These are phyloP conservation scores for Rhodotorula sp. DNA, from an alignment of 1,284 basidiomycete species.

Conservation along the genomic window DNA sequence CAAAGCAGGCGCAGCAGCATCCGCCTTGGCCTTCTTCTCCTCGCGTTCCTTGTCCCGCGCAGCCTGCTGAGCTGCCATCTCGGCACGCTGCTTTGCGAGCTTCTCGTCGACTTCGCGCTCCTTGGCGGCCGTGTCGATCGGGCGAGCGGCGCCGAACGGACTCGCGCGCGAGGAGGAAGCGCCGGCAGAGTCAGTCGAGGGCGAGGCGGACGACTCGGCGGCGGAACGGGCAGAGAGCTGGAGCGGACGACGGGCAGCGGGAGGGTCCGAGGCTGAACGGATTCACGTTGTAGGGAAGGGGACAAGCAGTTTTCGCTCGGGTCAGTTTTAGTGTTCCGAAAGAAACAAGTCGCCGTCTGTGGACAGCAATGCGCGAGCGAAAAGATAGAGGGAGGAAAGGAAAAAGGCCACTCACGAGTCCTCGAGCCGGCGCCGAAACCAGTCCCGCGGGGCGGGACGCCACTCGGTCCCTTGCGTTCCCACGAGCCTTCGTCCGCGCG, in stretches of 20 bases:
- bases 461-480: conserved; percentile 27
- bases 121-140: conserved; percentile 74
- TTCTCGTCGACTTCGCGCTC: conserved; percentile 68
- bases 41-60: conserved; percentile 7
- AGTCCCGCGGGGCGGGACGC: conserved; percentile 7
- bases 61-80: not conserved
- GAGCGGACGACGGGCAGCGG: conserved; percentile 25
- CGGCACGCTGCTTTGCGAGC: conserved; percentile 2
- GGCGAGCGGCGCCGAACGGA: conserved; percentile 88
- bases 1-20: not conserved
- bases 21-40: not conserved
- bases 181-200: conserved; percentile 61
- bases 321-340: too few relatives aligned
- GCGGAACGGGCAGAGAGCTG: conserved; percentile 37
- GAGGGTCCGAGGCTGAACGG: conserved; percentile 12
- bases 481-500: conserved; percentile 31
- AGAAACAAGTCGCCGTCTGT: too few relatives aligned
- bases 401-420: too few relatives aligned
- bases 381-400: conserved; percentile 11
- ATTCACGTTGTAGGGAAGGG: too few relatives aligned
- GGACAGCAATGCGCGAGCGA: too few relatives aligned
- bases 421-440: conserved; percentile 13
- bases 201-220: conserved; percentile 57
- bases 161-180: conserved; percentile 64
- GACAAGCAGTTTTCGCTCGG: too few relatives aligned